Base-by-base conservation (phyloP, 345 rosid genomes). In the Sisymbrium irio region DNA sequence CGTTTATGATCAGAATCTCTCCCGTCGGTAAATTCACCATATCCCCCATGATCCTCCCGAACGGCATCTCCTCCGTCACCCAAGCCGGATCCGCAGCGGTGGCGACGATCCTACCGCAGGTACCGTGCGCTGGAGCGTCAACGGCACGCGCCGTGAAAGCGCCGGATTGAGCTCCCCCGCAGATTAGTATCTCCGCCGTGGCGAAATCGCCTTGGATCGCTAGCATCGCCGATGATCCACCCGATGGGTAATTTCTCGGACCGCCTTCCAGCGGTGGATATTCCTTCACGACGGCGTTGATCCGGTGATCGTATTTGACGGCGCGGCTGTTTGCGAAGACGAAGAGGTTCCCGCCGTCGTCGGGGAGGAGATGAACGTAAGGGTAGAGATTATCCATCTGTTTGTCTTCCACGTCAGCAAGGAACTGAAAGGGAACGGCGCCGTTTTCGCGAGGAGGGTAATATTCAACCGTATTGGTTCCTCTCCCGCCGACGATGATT, bases 341-440 rank as follows among this genome's bases (percentile, higher is more conserved):
- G 78, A 91, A 93, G 64, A 93, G 94, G 44, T 79, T 75, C 4
- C 89, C 96, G 20, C 70, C 77, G 37, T 72, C 78, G 83, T 82
- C 81, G 55, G 98, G 98, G 25, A 93, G 96, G 15, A 93, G 88
- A 59, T 93, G 97, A 15, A 93, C 85, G 77, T 86, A 93, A 6
- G 98, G 97, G 70, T 93, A 93, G 37, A 93, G 80, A 68, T 93
- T 93, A 64, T 91, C 96, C 96, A 89, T 91, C 75, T 93, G 97
- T 0, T 74, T 81, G 46, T 91, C 98, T 59, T 81, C 92, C 65
- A 80, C 84, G 39, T 85, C 88, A 51, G 77, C 82, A 10, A 93
- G 83, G 50, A 93, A 93, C 3, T 87, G 92, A 7, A 93, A 85
- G 6, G 79, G 57, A 39, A 88, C 83, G 80, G 89, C 91, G 3